Percentiles rank a stretch among this genome's conserved stretches.
Evolutionary conservation across 768 basidiomycete genomes (phyloP).

Genomic region (Serendipita sp.): DNA sequence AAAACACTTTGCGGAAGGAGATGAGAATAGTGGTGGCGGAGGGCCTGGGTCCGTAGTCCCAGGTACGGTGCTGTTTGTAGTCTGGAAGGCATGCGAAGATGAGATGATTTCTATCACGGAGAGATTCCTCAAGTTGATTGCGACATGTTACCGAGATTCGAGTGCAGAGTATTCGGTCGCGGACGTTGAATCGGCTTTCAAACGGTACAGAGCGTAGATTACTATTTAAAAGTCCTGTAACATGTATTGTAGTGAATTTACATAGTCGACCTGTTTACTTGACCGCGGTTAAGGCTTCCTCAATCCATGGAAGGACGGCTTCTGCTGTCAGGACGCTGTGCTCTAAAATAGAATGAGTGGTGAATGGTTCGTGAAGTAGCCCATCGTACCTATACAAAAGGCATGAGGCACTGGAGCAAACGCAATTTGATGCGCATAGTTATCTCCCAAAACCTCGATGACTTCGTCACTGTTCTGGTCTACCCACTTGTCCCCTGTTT

Average conservation of each 20-base stretch:
- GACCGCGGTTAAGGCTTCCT: not conserved
- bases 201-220: conserved; percentile 30
- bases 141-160: conserved; percentile 62
- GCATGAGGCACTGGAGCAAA: not conserved
- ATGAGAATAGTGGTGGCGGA: conserved; percentile 40
- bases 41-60: conserved; percentile 31
- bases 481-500: not conserved
- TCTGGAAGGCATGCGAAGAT: conserved; percentile 84
- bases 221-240: not conserved
- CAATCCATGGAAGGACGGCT: not conserved
- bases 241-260: not conserved
- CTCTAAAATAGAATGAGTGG: not conserved
- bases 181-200: conserved; percentile 70
- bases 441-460: not conserved
- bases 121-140: conserved; percentile 47
- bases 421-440: not conserved
- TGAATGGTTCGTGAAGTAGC: not conserved
- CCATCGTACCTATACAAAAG: not conserved
- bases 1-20: conserved; percentile 84
- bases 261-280: not conserved
- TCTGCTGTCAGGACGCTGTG: not conserved
- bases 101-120: conserved; percentile 62
- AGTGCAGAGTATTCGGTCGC: conserved; percentile 52
- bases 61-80: conserved; percentile 50
- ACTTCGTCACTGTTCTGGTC: not conserved